Evolutionary conservation across 495 filamentous ascomycete genomes (phyloP), one percentile per base, ranked within the genome.

Genomic region (Penicillium alfredii): DNA sequence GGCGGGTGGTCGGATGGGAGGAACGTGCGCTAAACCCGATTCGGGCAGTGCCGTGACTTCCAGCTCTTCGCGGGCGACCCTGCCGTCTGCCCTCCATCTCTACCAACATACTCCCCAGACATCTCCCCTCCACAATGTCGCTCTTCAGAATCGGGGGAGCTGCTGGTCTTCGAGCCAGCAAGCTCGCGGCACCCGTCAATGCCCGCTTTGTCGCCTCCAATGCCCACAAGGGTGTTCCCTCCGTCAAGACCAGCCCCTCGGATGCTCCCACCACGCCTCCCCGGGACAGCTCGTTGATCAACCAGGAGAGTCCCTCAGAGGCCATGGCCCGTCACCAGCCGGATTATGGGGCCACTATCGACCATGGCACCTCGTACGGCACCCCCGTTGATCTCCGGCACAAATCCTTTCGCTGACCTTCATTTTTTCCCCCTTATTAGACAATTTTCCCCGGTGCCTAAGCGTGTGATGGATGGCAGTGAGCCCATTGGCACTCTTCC

Each of bases 401-500:
- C 31, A 38, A 24, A 41, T 27, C 19, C 20, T 34, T 23, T 39
- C 27, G 30, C 58, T 64, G 50, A 65, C 40, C n/a, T n/a, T 29
- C 29, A 14, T 25, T 44, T 30, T 30, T 23, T 25, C 25, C 26
- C 30, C 11, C 25, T 40, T 9, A 21, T 17, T 45, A 94, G 89
- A 34, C 75, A 74, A 56, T 98, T 87, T 67, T 93, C 90, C 20
- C 90, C 87, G 14, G 77, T 95, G 27, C 88, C 92, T 38, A 86
- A 80, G 68, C 72, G 78, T 40, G 78, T 94, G 32, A 87, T 93
- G 77, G 82, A 89, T 60, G 89, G 88, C 47, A 92, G 84, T 58
- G 88, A 94, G 62, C 78, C 82, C n/a, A 77, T 73, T 20, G 76
- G 78, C 6, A 60, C 79, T 34, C 68, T 88, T 15, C 76, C 88